phyloP scores from a whole-genome alignment of 2,329 filamentous ascomycete species.

The Acrocalymma vagum region DNA sequence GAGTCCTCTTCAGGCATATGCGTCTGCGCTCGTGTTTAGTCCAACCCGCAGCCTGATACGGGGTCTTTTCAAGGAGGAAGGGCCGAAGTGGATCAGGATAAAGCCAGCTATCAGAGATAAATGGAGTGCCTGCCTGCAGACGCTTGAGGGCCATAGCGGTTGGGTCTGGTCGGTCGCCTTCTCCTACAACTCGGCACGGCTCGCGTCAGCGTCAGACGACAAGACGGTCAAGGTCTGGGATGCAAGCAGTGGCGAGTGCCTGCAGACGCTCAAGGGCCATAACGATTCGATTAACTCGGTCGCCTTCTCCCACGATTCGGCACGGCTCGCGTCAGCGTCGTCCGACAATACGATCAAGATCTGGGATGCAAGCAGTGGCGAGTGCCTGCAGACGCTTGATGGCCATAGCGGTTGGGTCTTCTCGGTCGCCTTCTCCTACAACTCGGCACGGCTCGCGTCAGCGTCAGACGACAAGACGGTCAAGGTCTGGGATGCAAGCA shows the following conservation, averaged over 20 bases:
- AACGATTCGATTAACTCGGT: slow-evolving; percentile 12
- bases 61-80: slow-evolving; percentile 19
- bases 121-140: slow-evolving; percentile 17
- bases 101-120: slow-evolving; percentile 13
- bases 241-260: slow-evolving; percentile 7
- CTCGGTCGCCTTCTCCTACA: slow-evolving; percentile 22
- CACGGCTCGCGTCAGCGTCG: slow-evolving; percentile 20
- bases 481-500: slow-evolving; percentile 1
- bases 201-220: slow-evolving; percentile 22
- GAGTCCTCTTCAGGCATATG: slow-evolving; percentile 23
- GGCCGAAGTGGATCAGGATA: slow-evolving; percentile 15
- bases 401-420: slow-evolving; percentile 4
- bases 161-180: slow-evolving; percentile 18
- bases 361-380: slow-evolving; percentile 13
- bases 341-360: slow-evolving; percentile 4
- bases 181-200: slow-evolving; percentile 13
- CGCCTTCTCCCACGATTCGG: slow-evolving; percentile 22
- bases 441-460: slow-evolving; percentile 2
- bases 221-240: slow-evolving; percentile 20
- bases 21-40: slow-evolving; percentile 26
- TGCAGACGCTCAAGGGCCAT: slow-evolving; percentile 23
- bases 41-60: slow-evolving; percentile 18
- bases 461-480: background rate
- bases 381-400: slow-evolving; percentile 16
- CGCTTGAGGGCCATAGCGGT: slow-evolving; percentile 12